Evolutionary conservation across 140 eudicot species (phyloP).

Genomic region (Ambrosia hybrid): DNA sequence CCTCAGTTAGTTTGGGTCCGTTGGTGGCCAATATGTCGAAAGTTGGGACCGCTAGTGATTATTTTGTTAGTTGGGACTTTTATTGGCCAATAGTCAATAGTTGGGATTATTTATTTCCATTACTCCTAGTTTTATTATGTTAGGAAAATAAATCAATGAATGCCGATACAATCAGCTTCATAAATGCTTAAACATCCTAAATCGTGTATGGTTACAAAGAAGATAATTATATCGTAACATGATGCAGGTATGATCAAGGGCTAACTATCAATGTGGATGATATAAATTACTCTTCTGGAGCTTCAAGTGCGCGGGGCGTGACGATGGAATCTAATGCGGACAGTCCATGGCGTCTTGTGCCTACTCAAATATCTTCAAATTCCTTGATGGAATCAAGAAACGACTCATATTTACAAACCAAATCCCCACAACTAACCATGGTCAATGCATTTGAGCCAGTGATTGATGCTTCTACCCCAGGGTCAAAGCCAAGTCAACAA

Average conservation of each 20-base stretch:
- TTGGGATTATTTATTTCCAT: no score
- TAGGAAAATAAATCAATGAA: background rate
- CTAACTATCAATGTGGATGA: constrained; percentile 44
- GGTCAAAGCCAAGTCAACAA: constrained; percentile 58
- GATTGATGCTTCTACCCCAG: constrained; percentile 33
- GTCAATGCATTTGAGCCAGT: constrained; percentile 49
- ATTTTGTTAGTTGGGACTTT: no score
- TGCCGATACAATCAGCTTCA: background rate
- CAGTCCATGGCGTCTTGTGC: constrained; percentile 57
- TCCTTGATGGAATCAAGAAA: constrained; percentile 47
- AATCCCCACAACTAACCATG: constrained; percentile 46
- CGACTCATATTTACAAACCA: constrained; percentile 46
- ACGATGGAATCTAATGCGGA: constrained; percentile 47
- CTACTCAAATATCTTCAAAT: constrained; percentile 50
- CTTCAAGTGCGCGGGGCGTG: constrained; percentile 39
- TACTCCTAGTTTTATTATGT: no score
- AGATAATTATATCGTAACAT: background rate
- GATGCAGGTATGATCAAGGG: constrained; percentile 58
- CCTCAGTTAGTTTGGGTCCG: no score
- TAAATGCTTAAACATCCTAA: background rate
- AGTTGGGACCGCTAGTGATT: no score
- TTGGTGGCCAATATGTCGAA: no score
- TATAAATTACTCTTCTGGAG: constrained; percentile 53
- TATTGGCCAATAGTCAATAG: no score
- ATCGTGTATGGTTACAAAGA: background rate